Evolutionary conservation across 192 early-diverging fungal genomes (phyloP), one percentile per base, ranked within the genome.

Genomic region (Martensiomyces pterosporus): DNA sequence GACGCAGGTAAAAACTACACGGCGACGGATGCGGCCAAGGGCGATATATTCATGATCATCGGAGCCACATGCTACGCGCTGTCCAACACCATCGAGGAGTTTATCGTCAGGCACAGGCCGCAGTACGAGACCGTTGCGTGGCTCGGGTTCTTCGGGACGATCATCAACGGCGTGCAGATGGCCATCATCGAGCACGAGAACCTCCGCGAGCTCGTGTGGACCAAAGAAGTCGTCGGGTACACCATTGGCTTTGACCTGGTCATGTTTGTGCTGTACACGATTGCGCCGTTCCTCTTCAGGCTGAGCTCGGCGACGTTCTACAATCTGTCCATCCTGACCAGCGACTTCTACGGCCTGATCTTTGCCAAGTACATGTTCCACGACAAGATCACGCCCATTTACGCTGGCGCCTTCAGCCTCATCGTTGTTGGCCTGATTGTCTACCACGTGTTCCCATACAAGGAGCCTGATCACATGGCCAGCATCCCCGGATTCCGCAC

Each of bases 311-410:
- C 88, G 1, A 77, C 83, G 18, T 80, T 88, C 45, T 90, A 86
- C 67, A 90, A 90, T 51, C 49, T 90, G 46, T 84, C 82, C 21
- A 64, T 90, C 10, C 64, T 90, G 50, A 87, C 88, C 6, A 84
- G 81, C 50, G 86, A 90, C 61, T 88, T 90, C 48, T 90, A 88
- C 54, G 82, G 84, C 1, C 68, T 88, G 23, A 71, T 87, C 36
- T 88, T 90, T 79, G 82, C 81, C 24, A 60, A 84, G 35, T 80
- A 78, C 60, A 68, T 90, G 49, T 87, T 87, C 66, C 57, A 79
- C 24, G 66, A 82, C 48, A 64, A 32, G 39, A 82, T 86, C 46
- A 73, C 57, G 36, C 44, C 65, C 22, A 55, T 90, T 13, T 87
- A 90, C 34, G 82, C 81, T 0, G 67, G 85, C 27, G 82, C 86